Evolutionary conservation across 208 protist genomes (phyloP).

Genomic region (Trypanosoma mega): DNA sequence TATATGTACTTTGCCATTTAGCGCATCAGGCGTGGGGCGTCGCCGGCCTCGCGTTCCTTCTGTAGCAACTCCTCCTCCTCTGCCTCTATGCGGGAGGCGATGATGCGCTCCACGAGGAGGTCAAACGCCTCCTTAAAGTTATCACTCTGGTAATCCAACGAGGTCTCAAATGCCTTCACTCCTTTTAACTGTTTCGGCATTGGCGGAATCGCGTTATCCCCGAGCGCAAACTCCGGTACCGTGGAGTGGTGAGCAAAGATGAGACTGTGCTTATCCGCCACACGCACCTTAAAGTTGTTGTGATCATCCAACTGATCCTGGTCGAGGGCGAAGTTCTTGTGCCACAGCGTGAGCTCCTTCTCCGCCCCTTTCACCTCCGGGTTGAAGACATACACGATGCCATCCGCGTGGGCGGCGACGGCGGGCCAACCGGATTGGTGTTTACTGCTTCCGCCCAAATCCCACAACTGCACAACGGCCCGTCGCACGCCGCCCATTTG

Average conservation of each 20-base stretch:
- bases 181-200: conserved; percentile 82
- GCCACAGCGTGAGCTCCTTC: conserved; percentile 87
- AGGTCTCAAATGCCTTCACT: conserved; percentile 75
- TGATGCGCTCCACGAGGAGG: conserved; percentile 69
- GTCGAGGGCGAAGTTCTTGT: conserved; percentile 86
- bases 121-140: conserved; percentile 93
- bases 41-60: conserved; percentile 36
- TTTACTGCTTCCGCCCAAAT: conserved; percentile 77
- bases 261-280: conserved; percentile 58
- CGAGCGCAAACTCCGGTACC: conserved; percentile 34
- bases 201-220: conserved; percentile 32
- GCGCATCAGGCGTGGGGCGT: conserved; percentile 28
- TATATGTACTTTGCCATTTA: conserved; percentile 4
- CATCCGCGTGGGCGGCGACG: conserved; percentile 64
- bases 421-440: conserved; percentile 88
- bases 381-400: conserved; percentile 91
- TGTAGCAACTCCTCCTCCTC: conserved; percentile 77
- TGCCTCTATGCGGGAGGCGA: conserved; percentile 50
- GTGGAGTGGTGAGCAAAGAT: conserved; percentile 83
- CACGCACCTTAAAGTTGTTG: conserved; percentile 63
- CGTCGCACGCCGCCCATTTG: conserved; percentile 39
- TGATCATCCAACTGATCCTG: conserved; percentile 64
- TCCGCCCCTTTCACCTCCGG: conserved; percentile 64
- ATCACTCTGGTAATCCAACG: conserved; percentile 84
- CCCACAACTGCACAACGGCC: conserved; percentile 86